Percentiles rank a stretch among this genome's conserved stretches.
Conservation (phyloP, 345 rosid species). For the Erucastrum elatum region DNA sequence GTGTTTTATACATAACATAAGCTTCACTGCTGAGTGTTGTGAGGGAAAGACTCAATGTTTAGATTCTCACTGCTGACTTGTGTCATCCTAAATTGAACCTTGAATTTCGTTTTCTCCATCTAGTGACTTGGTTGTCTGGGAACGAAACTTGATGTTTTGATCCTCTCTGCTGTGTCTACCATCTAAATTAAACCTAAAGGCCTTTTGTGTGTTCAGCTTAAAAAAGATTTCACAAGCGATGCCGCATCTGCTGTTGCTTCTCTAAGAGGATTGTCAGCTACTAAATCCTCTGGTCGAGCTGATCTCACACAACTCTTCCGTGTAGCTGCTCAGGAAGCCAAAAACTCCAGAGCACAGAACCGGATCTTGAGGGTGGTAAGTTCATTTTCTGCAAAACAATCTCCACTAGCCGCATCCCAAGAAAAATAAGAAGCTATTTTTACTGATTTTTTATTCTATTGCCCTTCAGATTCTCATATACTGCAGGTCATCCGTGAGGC, state of each 20-base stretch:
- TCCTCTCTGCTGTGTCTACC: background rate
- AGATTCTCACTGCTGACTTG: background rate
- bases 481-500: constrained; percentile 78
- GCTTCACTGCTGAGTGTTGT: background rate
- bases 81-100: background rate
- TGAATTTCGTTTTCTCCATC: background rate
- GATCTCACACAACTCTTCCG: constrained; percentile 84
- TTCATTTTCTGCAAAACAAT: background rate
- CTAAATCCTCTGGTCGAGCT: constrained; percentile 67
- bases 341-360: constrained; percentile 62
- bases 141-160: background rate
- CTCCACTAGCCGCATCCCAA: constrained; percentile 1
- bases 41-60: too few relatives aligned
- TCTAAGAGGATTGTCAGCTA: constrained; percentile 58
- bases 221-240: constrained; percentile 79
- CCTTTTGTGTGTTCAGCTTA: constrained; percentile 46
- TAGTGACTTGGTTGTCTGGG: background rate
- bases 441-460: constrained; percentile 1
- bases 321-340: constrained; percentile 83
- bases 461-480: constrained; percentile 58
- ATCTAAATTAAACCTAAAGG: background rate
- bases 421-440: background rate
- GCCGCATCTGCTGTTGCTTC: constrained; percentile 66
- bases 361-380: constrained; percentile 87
- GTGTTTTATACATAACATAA: background rate